Percentiles rank a stretch among this genome's conserved stretches.
These are phyloP conservation scores for Fusarium chlamydosporum DNA, from an alignment of 2,329 filamentous ascomycete genomes.

Conservation along the genomic window DNA sequence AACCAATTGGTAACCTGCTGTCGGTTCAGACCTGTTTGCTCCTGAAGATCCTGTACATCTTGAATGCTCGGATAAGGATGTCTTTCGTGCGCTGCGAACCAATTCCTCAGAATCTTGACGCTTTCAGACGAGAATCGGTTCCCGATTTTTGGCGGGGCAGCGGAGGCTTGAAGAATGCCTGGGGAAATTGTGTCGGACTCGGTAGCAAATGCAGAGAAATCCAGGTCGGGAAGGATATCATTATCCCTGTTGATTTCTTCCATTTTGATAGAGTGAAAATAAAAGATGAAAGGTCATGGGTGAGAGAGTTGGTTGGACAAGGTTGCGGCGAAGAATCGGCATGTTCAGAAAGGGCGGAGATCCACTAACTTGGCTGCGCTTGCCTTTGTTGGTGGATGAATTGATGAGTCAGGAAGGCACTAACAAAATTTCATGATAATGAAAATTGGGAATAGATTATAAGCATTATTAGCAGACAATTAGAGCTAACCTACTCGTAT, in stretches of 20 bases:
- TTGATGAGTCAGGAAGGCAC: slow-evolving; percentile 31
- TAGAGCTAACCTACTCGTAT: too few species aligned
- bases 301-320: neutral
- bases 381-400: slow-evolving; percentile 18
- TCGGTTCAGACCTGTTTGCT: slow-evolving; percentile 80
- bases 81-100: slow-evolving; percentile 80
- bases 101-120: slow-evolving; percentile 75
- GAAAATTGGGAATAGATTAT: neutral
- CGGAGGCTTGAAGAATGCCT: slow-evolving; percentile 29
- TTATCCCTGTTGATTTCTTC: slow-evolving; percentile 4
- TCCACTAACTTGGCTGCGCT: slow-evolving; percentile 26
- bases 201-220: neutral
- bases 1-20: slow-evolving; percentile 91
- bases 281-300: slow-evolving; percentile 29
- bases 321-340: slow-evolving; percentile 37
- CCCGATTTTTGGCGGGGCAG: slow-evolving; percentile 38
- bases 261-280: slow-evolving; percentile 8
- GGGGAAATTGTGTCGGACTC: slow-evolving; percentile 31
- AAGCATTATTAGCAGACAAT: neutral
- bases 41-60: slow-evolving; percentile 81
- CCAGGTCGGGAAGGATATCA: slow-evolving; percentile 1
- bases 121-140: slow-evolving; percentile 38
- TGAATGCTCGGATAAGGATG: slow-evolving; percentile 88
- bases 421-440: slow-evolving; percentile 21
- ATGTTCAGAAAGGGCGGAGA: slow-evolving; percentile 42